Evolutionary conservation across 768 basidiomycete species (phyloP).

Genomic region (Lyophyllum decastes): DNA sequence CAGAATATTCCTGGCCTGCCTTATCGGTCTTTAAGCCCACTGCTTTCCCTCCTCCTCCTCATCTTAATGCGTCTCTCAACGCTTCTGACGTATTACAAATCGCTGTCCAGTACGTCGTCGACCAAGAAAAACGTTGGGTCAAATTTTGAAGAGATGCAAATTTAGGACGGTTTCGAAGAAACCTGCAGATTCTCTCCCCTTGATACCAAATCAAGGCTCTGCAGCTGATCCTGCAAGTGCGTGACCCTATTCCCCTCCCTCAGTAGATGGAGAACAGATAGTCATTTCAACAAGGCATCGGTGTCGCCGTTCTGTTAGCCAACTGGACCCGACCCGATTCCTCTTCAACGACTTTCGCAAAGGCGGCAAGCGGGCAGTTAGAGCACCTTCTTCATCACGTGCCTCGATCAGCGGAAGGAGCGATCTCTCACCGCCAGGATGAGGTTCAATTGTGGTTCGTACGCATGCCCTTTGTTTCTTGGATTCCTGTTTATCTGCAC

Average conservation of each 20-base stretch:
- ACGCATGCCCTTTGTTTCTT: neutral
- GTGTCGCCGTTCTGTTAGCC: conserved; percentile 49
- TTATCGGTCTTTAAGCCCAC: conserved; percentile 49
- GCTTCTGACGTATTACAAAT: conserved; percentile 44
- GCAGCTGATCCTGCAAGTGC: conserved; percentile 64
- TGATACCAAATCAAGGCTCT: conserved; percentile 49
- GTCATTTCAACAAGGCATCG: conserved; percentile 41
- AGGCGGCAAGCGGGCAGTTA: conserved; percentile 48
- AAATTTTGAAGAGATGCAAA: neutral
- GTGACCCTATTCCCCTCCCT: conserved; percentile 14
- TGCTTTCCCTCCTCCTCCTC: conserved; percentile 41
- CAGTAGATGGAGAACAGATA: conserved; percentile 5
- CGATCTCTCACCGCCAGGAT: conserved; percentile 57
- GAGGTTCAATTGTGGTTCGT: conserved; percentile 55
- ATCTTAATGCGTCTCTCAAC: conserved; percentile 26
- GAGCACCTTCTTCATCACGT: conserved; percentile 45
- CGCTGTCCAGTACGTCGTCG: conserved; percentile 33
- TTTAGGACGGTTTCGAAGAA: conserved; percentile 39
- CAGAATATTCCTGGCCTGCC: conserved; percentile 49
- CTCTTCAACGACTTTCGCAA: conserved; percentile 33
- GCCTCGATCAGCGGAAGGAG: conserved; percentile 49
- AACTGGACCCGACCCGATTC: conserved; percentile 50
- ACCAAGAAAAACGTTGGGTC: neutral
- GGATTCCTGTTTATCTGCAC: neutral
- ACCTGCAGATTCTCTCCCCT: conserved; percentile 34